Base-by-base conservation (phyloP, 345 rosid genomes). In the Xanthoceras sorbifolium region DNA sequence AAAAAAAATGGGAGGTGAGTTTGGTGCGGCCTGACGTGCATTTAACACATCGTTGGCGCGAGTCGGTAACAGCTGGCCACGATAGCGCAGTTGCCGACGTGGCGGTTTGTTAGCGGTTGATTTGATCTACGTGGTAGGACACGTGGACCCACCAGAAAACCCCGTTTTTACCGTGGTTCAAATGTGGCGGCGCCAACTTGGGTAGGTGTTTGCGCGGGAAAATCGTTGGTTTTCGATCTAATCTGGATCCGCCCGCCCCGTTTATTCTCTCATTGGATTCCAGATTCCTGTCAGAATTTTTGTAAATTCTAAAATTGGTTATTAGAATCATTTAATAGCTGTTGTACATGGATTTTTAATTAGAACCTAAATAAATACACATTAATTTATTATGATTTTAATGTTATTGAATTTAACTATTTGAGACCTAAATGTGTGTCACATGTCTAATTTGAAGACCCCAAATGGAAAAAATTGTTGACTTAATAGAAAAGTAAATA, bases 151-250 rank as follows among this genome's bases (percentile, higher is more conserved):
- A 25, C 5, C 25, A 9, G 57, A 20, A 8, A n/a, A 2, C 74
- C 60, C 42, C 28, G 72, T 66, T 69, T 54, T 78, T 3, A 3
- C 7, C 15, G 23, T 5, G 59, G 71, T 79, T 76, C 82, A 78
- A 69, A 79, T 18, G 10, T n/a, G 80, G 76, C 79, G 85, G 83
- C 76, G 76, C 80, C 77, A 38, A 64, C 23, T 64, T 31, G 48
- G 20, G 74, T 72, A 73, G 80, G 82, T 65, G 80, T 74, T 86
- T 80, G 79, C 80, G 89, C 86, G 88, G 89, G 88, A 86, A 74
- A 76, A 2, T 20, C 5, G 14, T 68, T 26, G 66, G 61, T 18
- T 38, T 68, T 72, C 62, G 29, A 73, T 23, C 5, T 22, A 54
- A 22, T 57, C 77, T 52, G 71, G 46, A 34, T 5, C 68, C 60